Evolutionary conservation across 73 alveolate species (phyloP), one percentile per base, ranked within the genome.

Genomic region (Blepharisma stoltei): DNA sequence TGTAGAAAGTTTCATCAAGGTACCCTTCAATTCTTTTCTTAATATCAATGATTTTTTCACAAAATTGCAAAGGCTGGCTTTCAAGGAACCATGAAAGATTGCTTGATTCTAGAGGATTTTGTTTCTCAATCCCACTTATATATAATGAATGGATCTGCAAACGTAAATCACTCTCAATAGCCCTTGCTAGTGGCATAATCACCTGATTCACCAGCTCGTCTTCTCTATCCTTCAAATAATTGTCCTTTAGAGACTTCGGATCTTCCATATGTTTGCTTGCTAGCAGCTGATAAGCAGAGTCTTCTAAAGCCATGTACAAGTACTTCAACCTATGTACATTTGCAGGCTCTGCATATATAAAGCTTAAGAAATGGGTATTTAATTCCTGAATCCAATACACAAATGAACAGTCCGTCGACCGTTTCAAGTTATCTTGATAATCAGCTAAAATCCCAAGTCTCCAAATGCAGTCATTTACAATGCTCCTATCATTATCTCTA

Each of bases 81-180:
- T 83, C 90, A 44, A 94, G 84, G 77, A 92, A 92, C 82, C 87
- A 85, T 55, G 78, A 84, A 76, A 95, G 85, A 82, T 95, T 95
- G 6, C 82, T 81, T 20, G 89, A 92, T 37, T 93, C 81, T 75
- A 91, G 87, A 6, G 99, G 98, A 75, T 95, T 97, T 60, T 90
- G 83, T 7, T 95, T 94, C 79, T 93, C 92, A 7, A 94, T 77
- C 53, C 89, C 92, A 54, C 76, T 82, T 43, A 93, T 95, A 53
- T 93, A 85, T 46, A 95, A 86, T 43, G 91, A 77, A 86, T 97
- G 99, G 54, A 95, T 94, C 83, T 95, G 94, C 44, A 93, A 82
- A 78, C 99, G 88, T 75, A 97, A 83, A 78, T 95, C 98, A 66
- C 86, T 96, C 77, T 97, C 99, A 54, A 97, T 88, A 73, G 93